Evolutionary conservation across 1,284 basidiomycete genomes (phyloP).

Genomic region (Abortiporus biennis): DNA sequence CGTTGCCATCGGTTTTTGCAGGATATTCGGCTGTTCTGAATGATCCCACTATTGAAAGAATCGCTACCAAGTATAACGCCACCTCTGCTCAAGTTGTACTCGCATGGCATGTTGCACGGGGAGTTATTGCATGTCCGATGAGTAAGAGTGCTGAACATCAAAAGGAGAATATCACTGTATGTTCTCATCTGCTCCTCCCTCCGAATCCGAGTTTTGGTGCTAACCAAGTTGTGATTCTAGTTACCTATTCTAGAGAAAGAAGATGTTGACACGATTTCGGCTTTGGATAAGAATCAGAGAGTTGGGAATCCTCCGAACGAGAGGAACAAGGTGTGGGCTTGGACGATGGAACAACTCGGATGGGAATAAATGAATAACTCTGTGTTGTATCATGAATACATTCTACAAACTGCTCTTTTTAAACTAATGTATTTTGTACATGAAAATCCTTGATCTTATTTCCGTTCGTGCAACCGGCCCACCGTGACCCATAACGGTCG

Average conservation of each 20-base stretch:
- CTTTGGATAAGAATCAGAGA: conserved; percentile 47
- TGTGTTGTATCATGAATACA: background rate
- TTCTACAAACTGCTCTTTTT: background rate
- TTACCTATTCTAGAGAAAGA: conserved; percentile 37
- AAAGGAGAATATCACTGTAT: conserved; percentile 37
- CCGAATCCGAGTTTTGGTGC: background rate
- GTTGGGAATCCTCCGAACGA: conserved; percentile 23
- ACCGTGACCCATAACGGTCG: background rate
- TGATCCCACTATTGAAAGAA: conserved; percentile 32
- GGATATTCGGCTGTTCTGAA: conserved; percentile 34
- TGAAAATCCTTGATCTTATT: background rate
- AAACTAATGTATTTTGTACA: background rate
- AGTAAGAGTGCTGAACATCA: conserved; percentile 34
- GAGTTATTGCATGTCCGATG: conserved; percentile 33
- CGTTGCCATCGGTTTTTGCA: conserved; percentile 10
- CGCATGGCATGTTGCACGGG: conserved; percentile 39
- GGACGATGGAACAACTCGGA: conserved; percentile 43
- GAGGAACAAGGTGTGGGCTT: conserved; percentile 32
- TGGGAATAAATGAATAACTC: conserved; percentile 29
- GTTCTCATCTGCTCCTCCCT: conserved; percentile 9
- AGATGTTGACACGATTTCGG: conserved; percentile 41
- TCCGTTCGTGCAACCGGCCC: background rate
- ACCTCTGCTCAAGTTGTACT: conserved; percentile 36
- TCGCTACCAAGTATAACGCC: conserved; percentile 37
- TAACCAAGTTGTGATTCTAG: conserved; percentile 15